Base-by-base conservation (phyloP, 805 yeast species). In the Suhomyces emberorum region DNA sequence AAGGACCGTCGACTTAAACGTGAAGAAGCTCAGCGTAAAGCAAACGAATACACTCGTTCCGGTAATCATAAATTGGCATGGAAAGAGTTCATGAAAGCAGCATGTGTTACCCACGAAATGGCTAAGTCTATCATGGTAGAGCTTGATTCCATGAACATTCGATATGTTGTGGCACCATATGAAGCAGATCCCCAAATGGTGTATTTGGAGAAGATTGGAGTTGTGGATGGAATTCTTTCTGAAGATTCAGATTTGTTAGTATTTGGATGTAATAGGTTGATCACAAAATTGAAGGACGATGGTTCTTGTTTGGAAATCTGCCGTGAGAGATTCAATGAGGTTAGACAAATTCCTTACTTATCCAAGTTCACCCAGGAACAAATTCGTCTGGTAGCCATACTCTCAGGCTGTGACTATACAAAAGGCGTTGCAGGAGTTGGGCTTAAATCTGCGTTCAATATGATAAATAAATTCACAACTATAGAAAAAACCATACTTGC, bases 171-270 rank as follows among this genome's bases (percentile, higher is more conserved):
- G 7, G 98, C 99, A 0, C 99, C 99, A 0, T 93, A 88, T 55
- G 99, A 93, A 62, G 98, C 98, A 0, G 99, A 93, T 57, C 83
- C 98, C 1, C 98, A 93, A 58, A 77, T 93, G 83, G 98, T 89
- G 7, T 88, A 81, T 51, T 69, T 93, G 28, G 98, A 91, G 54
- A 76, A 77, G 40, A 45, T 61, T 0, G 91, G 91, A 0, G 35
- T 78, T 1, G 91, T 88, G 4, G 83, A 88, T 43, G 98, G 91
- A 0, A 85, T 93, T 4, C 70, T 93, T 7, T 82, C 95, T 28
- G 99, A 93, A 54, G 99, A 93, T 55, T 88, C 97, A 0, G 99
- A 93, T 63, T 68, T 93, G 46, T 65, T 93, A 15, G 72, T 93
- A 1, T 93, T 91, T 66, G 99, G 99, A 0, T 86, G 95, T 35